Conservation (phyloP, 108 stramenopile genomes). For the Skeletonema tropicum region DNA sequence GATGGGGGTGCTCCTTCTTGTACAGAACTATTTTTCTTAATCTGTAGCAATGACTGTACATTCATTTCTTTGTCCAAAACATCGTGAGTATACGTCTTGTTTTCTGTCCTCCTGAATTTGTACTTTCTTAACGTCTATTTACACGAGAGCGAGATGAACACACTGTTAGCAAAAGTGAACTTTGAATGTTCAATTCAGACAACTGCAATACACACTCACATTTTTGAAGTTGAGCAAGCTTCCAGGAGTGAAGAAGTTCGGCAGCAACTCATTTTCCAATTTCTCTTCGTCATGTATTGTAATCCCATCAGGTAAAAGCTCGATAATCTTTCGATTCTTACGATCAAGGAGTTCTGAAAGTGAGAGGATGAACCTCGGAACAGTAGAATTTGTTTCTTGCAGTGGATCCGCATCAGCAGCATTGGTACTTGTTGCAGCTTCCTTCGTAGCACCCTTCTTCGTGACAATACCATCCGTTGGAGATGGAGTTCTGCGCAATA, state of each 20-base stretch:
- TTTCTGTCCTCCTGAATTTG: constrained; percentile 8
- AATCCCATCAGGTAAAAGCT: background rate
- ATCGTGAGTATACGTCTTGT: background rate
- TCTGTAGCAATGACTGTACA: background rate
- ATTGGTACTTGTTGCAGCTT: background rate
- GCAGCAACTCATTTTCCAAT: constrained; percentile 1
- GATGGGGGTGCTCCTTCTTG: background rate
- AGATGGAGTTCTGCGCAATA: background rate
- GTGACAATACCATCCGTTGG: constrained; percentile 8
- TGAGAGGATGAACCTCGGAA: background rate
- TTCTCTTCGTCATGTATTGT: background rate
- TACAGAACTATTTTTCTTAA: background rate
- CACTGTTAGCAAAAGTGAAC: background rate
- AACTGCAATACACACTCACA: background rate
- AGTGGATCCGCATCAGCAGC: background rate
- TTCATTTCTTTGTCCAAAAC: background rate
- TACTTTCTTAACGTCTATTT: background rate
- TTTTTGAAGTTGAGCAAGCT: constrained; percentile 5
- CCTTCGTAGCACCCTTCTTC: background rate
- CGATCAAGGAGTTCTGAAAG: constrained; percentile 2
- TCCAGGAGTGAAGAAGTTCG: background rate
- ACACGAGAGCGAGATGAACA: background rate
- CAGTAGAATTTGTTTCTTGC: background rate
- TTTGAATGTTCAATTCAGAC: background rate
- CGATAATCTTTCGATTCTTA: constrained; percentile 2